phyloP scores from a whole-genome alignment of 1,139 yeast species.

The Scheffersomyces quercinus region DNA sequence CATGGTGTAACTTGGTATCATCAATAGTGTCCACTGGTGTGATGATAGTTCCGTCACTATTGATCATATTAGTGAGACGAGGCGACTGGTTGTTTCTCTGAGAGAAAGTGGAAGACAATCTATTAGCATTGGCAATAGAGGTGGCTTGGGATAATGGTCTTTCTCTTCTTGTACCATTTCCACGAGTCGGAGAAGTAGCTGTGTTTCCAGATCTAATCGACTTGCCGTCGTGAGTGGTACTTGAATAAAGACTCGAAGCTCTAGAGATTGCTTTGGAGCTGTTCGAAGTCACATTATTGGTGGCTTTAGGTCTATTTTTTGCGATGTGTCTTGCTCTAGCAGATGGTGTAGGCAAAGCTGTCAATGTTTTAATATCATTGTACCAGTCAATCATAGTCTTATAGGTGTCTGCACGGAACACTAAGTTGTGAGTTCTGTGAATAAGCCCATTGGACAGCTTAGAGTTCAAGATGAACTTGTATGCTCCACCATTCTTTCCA shows the following conservation, averaged over 20 bases:
- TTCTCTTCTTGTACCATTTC: constrained; percentile 9
- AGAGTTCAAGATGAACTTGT: constrained; percentile 79
- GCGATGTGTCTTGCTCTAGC: constrained; percentile 38
- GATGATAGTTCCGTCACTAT: constrained; percentile 50
- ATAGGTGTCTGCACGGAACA: constrained; percentile 81
- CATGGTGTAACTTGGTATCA: constrained; percentile 6
- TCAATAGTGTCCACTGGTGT: constrained; percentile 40
- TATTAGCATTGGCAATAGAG: constrained; percentile 24
- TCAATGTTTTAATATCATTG: constrained; percentile 67
- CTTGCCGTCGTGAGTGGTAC: constrained; percentile 21
- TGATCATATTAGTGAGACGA: constrained; percentile 43
- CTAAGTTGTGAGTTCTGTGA: constrained; percentile 89
- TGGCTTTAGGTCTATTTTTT: constrained; percentile 14
- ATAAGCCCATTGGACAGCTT: constrained; percentile 64
- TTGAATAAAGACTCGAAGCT: constrained; percentile 29
- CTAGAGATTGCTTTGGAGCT: constrained; percentile 25
- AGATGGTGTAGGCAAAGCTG: constrained; percentile 56
- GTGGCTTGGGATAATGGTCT: constrained; percentile 28
- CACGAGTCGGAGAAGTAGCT: constrained; percentile 16
- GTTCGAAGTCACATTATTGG: constrained; percentile 3
- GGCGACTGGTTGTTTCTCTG: constrained; percentile 37
- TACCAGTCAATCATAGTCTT: constrained; percentile 84
- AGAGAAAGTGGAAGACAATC: constrained; percentile 42
- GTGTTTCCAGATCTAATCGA: constrained; percentile 24
- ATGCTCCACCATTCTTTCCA: constrained; percentile 55